Conservation (phyloP, 2,329 filamentous ascomycete species). For the Cadophora luteo-olivacea region DNA sequence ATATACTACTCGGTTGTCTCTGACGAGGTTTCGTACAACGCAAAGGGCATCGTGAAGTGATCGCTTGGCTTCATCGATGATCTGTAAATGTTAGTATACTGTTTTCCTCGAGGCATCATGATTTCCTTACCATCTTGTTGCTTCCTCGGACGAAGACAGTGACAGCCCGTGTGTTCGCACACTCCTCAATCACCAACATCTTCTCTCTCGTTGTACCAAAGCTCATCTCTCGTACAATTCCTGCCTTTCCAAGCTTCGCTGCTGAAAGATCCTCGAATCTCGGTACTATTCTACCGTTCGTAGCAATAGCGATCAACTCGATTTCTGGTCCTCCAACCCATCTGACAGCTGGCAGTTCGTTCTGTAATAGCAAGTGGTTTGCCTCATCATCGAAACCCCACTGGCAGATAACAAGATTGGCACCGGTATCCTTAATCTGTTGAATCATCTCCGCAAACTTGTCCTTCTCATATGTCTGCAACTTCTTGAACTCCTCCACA, state of each 20-base stretch:
- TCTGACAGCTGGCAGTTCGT: conserved; percentile 91
- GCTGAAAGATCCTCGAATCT: conserved; percentile 92
- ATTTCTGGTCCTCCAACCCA: conserved; percentile 99
- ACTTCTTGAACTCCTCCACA: conserved; percentile 97
- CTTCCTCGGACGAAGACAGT: conserved; percentile 96
- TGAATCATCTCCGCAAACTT: conserved; percentile 99
- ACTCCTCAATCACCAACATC: conserved; percentile 99
- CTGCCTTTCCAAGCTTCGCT: conserved; percentile 90
- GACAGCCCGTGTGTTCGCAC: conserved; percentile 94
- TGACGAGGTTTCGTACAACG: conserved; percentile 94
- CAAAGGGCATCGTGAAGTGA: conserved; percentile 97
- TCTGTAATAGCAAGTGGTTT: conserved; percentile 95
- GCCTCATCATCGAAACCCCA: conserved; percentile 99
- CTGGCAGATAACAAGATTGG: conserved; percentile 97
- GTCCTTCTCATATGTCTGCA: conserved; percentile 92
- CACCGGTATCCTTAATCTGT: conserved; percentile 96
- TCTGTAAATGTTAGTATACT: conserved; percentile 58
- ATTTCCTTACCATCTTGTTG: conserved; percentile 91
- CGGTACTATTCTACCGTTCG: conserved; percentile 96
- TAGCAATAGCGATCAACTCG: conserved; percentile 97
- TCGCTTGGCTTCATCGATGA: conserved; percentile 98
- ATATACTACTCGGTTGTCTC: conserved; percentile 96
- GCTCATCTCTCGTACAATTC: conserved; percentile 90
- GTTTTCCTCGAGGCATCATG: conserved; percentile 4
- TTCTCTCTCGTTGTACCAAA: conserved; percentile 98